Base-by-base conservation (phyloP, 2,329 filamentous ascomycete genomes). In the Fusarium nanum region DNA sequence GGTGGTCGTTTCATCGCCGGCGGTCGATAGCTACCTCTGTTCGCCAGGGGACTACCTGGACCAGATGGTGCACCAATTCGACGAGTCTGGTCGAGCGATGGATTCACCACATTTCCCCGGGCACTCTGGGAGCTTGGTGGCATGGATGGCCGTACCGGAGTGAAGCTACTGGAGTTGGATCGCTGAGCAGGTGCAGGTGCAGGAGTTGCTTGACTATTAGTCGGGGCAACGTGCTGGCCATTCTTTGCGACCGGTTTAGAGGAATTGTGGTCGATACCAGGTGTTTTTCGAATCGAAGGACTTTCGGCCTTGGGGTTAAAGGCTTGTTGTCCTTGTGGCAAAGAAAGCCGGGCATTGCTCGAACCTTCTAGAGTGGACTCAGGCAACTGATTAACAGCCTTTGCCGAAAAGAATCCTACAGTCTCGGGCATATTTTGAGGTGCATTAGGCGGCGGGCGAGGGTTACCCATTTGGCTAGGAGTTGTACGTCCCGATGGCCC, bases 211-310 rank as follows among this genome's bases (percentile, higher is more conserved):
- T 80, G 78, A 65, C 72, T 77, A 68, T 60, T 75, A n/a, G 75
- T 48, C 2, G 85, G 83, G 2, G 84, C 77, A 1, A 88, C 81
- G 61, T 89, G 87, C 67, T 87, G 83, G 0, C 84, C 81, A 47
- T 83, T 85, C 67, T 86, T 87, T 6, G 86, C 86, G 3, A 97
- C 82, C 0, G 94, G 93, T 55, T 91, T 90, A 7, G 92, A 94
- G 54, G 88, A 91, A 23, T 83, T 89, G 76, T 97, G 93, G 75
- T 98, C 93, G 41, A 98, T 87, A 4, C 94, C 94, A 0, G 92
- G 92, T 1, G 95, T 98, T 77, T 95, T 94, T 66, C 93, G 89
- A 76, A 97, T 94, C 1, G 94, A 96, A 0, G 94, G 94, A 66
- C 91, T 93, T 74, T 94, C 91, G 8, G 89, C 86, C 61, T 89